Evolutionary conservation across 2,329 filamentous ascomycete genomes (phyloP).

Genomic region (Verticillium albo-atrum): DNA sequence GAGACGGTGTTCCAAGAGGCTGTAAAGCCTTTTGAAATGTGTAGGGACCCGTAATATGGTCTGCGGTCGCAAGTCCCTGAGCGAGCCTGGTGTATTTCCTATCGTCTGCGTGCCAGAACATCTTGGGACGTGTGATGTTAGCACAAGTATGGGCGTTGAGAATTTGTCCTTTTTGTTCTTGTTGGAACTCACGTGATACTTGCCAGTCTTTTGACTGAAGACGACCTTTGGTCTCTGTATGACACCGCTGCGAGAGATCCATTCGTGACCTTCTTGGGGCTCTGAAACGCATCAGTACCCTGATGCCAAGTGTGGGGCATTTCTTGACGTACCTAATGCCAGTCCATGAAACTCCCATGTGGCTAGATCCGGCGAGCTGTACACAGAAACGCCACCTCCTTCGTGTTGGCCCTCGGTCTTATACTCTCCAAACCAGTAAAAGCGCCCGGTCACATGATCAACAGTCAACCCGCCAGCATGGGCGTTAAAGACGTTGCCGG

Average conservation of each 20-base stretch:
- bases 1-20: constrained; percentile 58
- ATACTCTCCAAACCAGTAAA: constrained; percentile 60
- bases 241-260: constrained; percentile 49
- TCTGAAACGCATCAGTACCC: neutral
- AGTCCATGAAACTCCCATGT: constrained; percentile 55
- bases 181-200: constrained; percentile 46
- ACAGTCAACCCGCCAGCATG: constrained; percentile 54
- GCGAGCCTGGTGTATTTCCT: constrained; percentile 50
- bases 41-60: constrained; percentile 49
- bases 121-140: constrained; percentile 26
- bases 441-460: constrained; percentile 47
- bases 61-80: constrained; percentile 50
- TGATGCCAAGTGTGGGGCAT: too few species aligned
- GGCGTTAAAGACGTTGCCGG: constrained; percentile 56
- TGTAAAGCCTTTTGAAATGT: constrained; percentile 46
- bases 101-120: constrained; percentile 61
- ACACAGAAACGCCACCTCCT: constrained; percentile 56
- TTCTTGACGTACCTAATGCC: constrained; percentile 45
- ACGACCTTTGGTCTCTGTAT: constrained; percentile 61
- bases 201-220: constrained; percentile 45
- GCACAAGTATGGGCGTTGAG: too few species aligned
- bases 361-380: constrained; percentile 55
- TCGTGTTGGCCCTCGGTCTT: constrained; percentile 54
- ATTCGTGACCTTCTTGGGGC: constrained; percentile 39
- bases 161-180: neutral